Percentiles rank a stretch among this genome's conserved stretches.
These are phyloP conservation scores for Clavispora asparagi DNA, from an alignment of 805 yeast species.

Conservation along the genomic window DNA sequence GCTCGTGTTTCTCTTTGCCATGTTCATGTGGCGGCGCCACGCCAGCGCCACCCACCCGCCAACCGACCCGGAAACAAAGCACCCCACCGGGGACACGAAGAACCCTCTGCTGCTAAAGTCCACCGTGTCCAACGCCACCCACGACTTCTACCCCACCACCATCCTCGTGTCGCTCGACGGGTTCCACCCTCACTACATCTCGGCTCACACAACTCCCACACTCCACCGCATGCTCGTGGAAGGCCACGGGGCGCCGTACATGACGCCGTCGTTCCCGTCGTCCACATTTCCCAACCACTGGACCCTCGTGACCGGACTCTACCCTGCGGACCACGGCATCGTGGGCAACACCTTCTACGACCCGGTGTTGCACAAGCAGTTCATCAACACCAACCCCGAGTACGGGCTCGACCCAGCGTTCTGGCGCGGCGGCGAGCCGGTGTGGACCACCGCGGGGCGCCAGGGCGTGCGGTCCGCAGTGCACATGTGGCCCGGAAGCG, in stretches of 20 bases:
- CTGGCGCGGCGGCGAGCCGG: constrained; percentile 85
- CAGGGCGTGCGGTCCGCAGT: constrained; percentile 65
- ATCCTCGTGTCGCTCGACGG: constrained; percentile 80
- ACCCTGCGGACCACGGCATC: constrained; percentile 82
- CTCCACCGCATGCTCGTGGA: constrained; percentile 52
- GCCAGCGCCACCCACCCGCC: background rate
- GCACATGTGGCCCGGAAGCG: constrained; percentile 98
- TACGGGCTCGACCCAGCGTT: constrained; percentile 51
- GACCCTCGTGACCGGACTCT: constrained; percentile 81
- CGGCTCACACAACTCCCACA: constrained; percentile 61
- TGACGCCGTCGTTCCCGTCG: constrained; percentile 84
- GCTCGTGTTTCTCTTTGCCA: constrained; percentile 6
- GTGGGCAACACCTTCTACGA: constrained; percentile 80
- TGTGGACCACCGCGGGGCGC: constrained; percentile 71
- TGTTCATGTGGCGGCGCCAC: background rate
- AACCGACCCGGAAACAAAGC: no score
- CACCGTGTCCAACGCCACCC: constrained; percentile 55
- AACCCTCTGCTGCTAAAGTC: no score
- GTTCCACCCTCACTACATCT: constrained; percentile 84
- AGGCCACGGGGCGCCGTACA: constrained; percentile 67
- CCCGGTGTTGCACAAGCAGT: constrained; percentile 47
- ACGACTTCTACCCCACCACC: constrained; percentile 71
- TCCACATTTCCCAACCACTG: constrained; percentile 91
- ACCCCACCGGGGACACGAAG: no score
- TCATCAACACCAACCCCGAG: constrained; percentile 56